Evolutionary conservation across 495 filamentous ascomycete species (phyloP).

Genomic region (Tuber borchii): DNA sequence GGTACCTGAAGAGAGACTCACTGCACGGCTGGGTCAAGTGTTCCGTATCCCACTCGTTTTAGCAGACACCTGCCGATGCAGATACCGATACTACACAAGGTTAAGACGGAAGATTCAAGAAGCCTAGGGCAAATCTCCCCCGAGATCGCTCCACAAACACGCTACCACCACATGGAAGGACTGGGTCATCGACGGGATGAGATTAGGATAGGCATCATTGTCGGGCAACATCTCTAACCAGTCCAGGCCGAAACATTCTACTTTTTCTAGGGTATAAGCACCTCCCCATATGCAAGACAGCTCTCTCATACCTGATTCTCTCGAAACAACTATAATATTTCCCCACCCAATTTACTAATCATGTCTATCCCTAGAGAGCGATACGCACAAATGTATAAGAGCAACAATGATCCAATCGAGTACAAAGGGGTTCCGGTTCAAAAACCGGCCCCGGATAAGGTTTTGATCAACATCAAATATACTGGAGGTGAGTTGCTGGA

Average conservation of each 20-base stretch:
- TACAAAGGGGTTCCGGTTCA: conserved; percentile 75
- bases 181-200: no score
- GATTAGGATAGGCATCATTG: no score
- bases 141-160: not conserved
- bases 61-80: no score
- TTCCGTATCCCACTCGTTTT: no score
- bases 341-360: not conserved
- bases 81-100: no score
- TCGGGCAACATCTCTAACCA: no score
- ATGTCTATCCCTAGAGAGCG: conserved; percentile 56
- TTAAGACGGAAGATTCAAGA: no score
- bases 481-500: conserved; percentile 50
- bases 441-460: conserved; percentile 75
- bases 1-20: no score
- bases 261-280: no score
- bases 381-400: conserved; percentile 77
- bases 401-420: conserved; percentile 62
- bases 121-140: not conserved
- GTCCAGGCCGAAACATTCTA: no score
- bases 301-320: not conserved
- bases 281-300: no score
- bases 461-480: conserved; percentile 86
- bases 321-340: not conserved
- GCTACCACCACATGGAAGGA: not conserved
- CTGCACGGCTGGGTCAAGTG: no score